Base-by-base conservation (phyloP, 2,329 filamentous ascomycete species). In the Hymenoscyphus scutula region DNA sequence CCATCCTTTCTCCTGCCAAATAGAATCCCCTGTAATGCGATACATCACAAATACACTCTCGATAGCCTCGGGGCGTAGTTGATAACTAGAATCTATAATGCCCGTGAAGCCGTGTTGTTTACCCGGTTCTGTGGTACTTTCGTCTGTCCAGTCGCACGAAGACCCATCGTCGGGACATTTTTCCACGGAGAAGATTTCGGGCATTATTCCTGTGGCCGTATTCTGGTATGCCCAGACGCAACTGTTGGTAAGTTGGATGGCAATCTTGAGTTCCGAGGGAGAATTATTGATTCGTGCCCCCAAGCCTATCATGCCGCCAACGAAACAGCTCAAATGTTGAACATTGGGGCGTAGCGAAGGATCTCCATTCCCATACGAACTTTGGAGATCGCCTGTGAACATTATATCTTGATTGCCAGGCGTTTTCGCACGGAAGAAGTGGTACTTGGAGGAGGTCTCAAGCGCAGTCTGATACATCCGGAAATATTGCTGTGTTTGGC, bases 361-460 rank as follows among this genome's bases (percentile, higher is more conserved):
- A 19, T 91, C 88, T 65, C 58, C 54, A 34, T 59, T 54, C 10
- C 27, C 23, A 5, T 11, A 11, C 23, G 48, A 53, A 29, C 32
- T 34, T 34, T 34, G 32, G 13, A 27, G 19, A 58, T 70, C 37
- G 69, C 75, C 17, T 74, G 29, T 62, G 77, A 76, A 59, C 73
- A 75, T 10, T 19, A 56, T 30, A 32, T 34, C 30, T 34, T 34
- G 78, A 53, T 82, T 79, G 3, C 80, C 76, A 0, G 84, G 84
- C 0, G 84, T 81, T 80, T 90, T 86, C 0, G 89, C 90, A 1
- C 86, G 83, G 76, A 88, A 92, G 60, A 93, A 81, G 2, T 92
- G 77, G 66, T 90, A 76, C 59, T 86, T 76, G 53, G 83, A 83
- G 0, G 83, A 84, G 32, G 8, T 34, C 32, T 34, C 32, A 34